These are phyloP conservation scores for Paspalum vaginatum DNA, from an alignment of 176 grass and related monocot genomes.

Conservation along the genomic window DNA sequence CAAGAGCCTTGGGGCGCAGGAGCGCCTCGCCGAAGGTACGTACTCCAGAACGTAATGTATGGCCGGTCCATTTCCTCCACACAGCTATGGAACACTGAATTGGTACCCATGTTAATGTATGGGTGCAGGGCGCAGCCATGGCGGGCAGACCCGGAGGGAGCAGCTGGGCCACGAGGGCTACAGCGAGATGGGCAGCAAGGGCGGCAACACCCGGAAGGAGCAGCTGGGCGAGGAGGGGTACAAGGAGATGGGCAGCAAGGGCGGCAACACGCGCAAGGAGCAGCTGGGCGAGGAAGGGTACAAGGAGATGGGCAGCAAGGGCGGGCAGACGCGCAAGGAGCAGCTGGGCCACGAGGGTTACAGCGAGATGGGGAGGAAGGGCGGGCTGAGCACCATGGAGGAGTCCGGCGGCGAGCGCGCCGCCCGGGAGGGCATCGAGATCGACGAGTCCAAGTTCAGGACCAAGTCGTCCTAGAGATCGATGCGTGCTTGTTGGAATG, in stretches of 20 bases:
- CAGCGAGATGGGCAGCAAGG: slow-evolving; percentile 11
- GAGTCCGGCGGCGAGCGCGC: slow-evolving; percentile 59
- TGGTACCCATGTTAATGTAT: not conserved
- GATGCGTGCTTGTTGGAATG: not conserved
- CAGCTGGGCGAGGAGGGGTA: slow-evolving; percentile 9
- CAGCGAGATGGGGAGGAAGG: slow-evolving; percentile 61
- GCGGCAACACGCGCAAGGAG: not conserved
- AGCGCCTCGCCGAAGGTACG: slow-evolving; percentile 74
- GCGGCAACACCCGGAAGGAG: not conserved
- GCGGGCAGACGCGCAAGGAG: not conserved
- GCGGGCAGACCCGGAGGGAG: slow-evolving; percentile 55
- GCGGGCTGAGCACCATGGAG: slow-evolving; percentile 55
- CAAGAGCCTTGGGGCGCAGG: slow-evolving; percentile 64
- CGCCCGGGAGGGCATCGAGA: slow-evolving; percentile 47
- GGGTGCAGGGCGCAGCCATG: slow-evolving; percentile 54
- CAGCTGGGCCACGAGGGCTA: slow-evolving; percentile 9
- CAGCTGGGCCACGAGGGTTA: slow-evolving; percentile 46
- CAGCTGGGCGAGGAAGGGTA: slow-evolving; percentile 23
- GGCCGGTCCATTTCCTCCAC: no score
- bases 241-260: not conserved
- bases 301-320: not conserved
- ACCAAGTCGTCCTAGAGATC: slow-evolving; percentile 3
- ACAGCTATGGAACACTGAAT: no score
- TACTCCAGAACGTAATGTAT: no score
- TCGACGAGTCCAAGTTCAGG: slow-evolving; percentile 67